These are phyloP conservation scores for Schizothecium vesticola DNA, from an alignment of 495 filamentous ascomycete genomes.

Conservation along the genomic window DNA sequence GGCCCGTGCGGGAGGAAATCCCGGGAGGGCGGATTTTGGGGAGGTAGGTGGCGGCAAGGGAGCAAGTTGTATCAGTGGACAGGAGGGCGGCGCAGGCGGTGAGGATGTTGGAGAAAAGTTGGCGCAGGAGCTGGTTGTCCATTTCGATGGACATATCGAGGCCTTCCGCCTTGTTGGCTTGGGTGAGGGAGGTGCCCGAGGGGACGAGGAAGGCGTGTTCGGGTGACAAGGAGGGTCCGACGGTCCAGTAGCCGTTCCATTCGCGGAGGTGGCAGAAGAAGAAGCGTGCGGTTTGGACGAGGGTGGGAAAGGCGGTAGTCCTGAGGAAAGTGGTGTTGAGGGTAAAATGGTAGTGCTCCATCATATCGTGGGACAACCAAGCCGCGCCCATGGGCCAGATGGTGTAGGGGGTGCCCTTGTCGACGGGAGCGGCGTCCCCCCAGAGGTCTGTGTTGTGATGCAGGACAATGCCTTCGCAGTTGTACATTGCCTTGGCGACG, in stretches of 20 bases:
- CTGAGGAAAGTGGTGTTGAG: constrained; percentile 31
- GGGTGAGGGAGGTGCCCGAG: not conserved
- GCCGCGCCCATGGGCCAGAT: constrained; percentile 45
- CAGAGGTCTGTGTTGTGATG: constrained; percentile 49
- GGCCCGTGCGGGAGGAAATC: constrained; percentile 31
- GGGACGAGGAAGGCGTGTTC: constrained; percentile 42
- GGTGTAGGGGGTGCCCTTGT: constrained; percentile 41
- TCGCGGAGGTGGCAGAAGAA: constrained; percentile 18
- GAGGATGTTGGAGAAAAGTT: constrained; percentile 34
- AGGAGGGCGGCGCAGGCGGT: too few relatives aligned
- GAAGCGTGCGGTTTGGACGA: constrained; percentile 22
- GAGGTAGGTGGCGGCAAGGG: not conserved
- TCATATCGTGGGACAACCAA: constrained; percentile 44
- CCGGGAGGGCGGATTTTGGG: constrained; percentile 19
- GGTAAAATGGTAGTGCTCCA: constrained; percentile 38
- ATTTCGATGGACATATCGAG: constrained; percentile 31
- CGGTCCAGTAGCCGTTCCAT: constrained; percentile 30
- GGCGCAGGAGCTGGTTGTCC: constrained; percentile 43
- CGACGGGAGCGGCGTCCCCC: constrained; percentile 44
- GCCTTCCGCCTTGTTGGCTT: constrained; percentile 18
- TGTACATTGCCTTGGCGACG: constrained; percentile 47
- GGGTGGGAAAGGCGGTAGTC: constrained; percentile 31
- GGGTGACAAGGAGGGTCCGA: constrained; percentile 45
- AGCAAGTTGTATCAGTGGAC: constrained; percentile 5
- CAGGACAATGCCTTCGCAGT: constrained; percentile 39